These are phyloP conservation scores for Trichoderma aggressivum DNA, from an alignment of 2,329 filamentous ascomycete genomes.

Conservation along the genomic window DNA sequence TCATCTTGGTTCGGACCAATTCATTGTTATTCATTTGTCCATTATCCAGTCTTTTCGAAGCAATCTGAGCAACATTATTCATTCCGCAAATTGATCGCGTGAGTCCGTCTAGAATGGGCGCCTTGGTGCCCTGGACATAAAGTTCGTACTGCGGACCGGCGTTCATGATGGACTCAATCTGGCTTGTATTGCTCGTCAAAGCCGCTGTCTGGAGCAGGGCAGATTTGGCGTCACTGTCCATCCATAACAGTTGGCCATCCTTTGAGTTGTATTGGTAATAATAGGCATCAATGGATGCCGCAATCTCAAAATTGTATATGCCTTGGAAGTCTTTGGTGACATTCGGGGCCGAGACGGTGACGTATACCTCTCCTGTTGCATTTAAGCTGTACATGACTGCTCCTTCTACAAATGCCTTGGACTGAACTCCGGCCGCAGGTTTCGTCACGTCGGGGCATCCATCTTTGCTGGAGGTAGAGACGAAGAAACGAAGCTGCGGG, in stretches of 20 bases:
- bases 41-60: slow-evolving; percentile 47
- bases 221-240: slow-evolving; percentile 79
- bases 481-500: slow-evolving; percentile 73
- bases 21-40: slow-evolving; percentile 45
- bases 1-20: slow-evolving; percentile 62
- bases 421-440: slow-evolving; percentile 25
- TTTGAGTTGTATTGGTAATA: slow-evolving; percentile 62
- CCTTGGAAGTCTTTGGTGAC: slow-evolving; percentile 58
- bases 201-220: slow-evolving; percentile 77
- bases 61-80: slow-evolving; percentile 60
- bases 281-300: slow-evolving; percentile 73
- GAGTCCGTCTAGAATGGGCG: slow-evolving; percentile 63
- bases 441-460: slow-evolving; percentile 29
- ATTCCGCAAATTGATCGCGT: slow-evolving; percentile 81
- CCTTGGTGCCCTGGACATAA: slow-evolving; percentile 65
- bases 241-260: slow-evolving; percentile 61
- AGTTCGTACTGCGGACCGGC: slow-evolving; percentile 65
- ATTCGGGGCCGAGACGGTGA: slow-evolving; percentile 71
- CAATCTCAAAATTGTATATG: slow-evolving; percentile 76
- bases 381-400: slow-evolving; percentile 64
- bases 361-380: slow-evolving; percentile 65
- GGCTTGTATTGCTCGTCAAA: slow-evolving; percentile 56
- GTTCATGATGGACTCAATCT: slow-evolving; percentile 54
- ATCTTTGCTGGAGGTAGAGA: slow-evolving; percentile 54
- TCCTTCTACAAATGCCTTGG: slow-evolving; percentile 59